Evolutionary conservation across 495 filamentous ascomycete genomes (phyloP).

Genomic region (Aspergillus asperescens): DNA sequence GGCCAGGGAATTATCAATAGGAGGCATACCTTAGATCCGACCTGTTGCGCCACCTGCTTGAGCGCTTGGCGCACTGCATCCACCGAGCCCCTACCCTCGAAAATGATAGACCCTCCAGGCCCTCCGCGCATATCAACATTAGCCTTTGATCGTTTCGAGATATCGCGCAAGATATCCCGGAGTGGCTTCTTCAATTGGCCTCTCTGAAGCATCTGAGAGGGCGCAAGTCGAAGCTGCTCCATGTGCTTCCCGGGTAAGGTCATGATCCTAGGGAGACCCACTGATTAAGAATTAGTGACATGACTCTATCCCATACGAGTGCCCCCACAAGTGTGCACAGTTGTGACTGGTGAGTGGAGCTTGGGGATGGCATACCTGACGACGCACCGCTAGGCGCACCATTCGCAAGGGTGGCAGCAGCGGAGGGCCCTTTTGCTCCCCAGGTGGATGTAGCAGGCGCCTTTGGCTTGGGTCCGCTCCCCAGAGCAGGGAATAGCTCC

Average conservation of each 20-base stretch:
- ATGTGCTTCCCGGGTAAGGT: slow-evolving; percentile 71
- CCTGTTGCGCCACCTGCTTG: slow-evolving; percentile 76
- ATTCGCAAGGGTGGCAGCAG: slow-evolving; percentile 56
- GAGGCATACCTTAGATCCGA: slow-evolving; percentile 69
- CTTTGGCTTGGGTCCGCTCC: slow-evolving; percentile 61
- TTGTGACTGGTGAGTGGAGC: too few relatives aligned
- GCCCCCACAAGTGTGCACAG: background rate
- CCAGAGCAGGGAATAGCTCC: slow-evolving; percentile 85
- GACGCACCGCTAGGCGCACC: slow-evolving; percentile 47
- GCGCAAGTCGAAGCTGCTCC: slow-evolving; percentile 65
- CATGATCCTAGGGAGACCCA: slow-evolving; percentile 53
- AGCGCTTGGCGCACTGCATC: slow-evolving; percentile 75
- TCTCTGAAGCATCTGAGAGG: slow-evolving; percentile 64
- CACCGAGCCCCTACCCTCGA: slow-evolving; percentile 73
- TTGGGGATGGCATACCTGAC: slow-evolving; percentile 30
- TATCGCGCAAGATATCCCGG: slow-evolving; percentile 74
- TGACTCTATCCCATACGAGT: background rate
- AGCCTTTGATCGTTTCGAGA: slow-evolving; percentile 83
- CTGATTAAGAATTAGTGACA: background rate
- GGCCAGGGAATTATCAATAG: background rate
- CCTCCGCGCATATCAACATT: slow-evolving; percentile 68
- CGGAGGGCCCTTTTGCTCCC: slow-evolving; percentile 55
- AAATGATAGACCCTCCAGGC: slow-evolving; percentile 62
- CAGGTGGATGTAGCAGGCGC: slow-evolving; percentile 61
- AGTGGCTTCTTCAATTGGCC: slow-evolving; percentile 77